Conservation (phyloP, 2,329 filamentous ascomycete genomes). For the Phialophora macrospora region DNA sequence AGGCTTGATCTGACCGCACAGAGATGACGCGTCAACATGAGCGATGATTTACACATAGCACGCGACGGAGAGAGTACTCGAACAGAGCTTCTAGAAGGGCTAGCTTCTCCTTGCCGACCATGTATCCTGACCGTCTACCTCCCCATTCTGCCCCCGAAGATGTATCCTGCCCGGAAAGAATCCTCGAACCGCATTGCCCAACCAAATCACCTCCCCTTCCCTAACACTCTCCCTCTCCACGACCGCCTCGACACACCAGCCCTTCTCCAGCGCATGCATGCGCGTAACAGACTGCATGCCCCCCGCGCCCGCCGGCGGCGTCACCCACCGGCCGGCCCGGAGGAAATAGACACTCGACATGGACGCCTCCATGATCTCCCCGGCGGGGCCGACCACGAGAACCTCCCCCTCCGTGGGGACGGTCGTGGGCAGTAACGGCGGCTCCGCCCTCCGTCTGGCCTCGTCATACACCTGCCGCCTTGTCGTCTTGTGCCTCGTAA, state of each 20-base stretch:
- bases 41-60: not conserved
- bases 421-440: constrained; percentile 47
- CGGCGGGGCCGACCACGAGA: constrained; percentile 69
- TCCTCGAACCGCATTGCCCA: constrained; percentile 86
- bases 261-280: constrained; percentile 76
- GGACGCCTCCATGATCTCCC: constrained; percentile 82
- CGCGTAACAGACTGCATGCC: constrained; percentile 83
- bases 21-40: not conserved
- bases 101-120: not conserved
- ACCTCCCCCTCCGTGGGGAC: constrained; percentile 66
- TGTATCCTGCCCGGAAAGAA: constrained; percentile 55
- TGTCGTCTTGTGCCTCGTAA: constrained; percentile 87
- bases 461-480: constrained; percentile 71
- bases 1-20: not conserved
- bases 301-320: constrained; percentile 75
- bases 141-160: not conserved
- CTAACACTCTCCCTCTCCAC: constrained; percentile 55
- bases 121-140: not conserved
- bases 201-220: constrained; percentile 79
- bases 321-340: constrained; percentile 69
- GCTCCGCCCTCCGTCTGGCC: constrained; percentile 65
- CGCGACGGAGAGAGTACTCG: not conserved
- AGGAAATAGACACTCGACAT: constrained; percentile 83
- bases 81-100: not conserved
- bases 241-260: constrained; percentile 68